These are phyloP conservation scores for Epicoccum sorghinum DNA, from an alignment of 2,329 filamentous ascomycete genomes.

Conservation along the genomic window DNA sequence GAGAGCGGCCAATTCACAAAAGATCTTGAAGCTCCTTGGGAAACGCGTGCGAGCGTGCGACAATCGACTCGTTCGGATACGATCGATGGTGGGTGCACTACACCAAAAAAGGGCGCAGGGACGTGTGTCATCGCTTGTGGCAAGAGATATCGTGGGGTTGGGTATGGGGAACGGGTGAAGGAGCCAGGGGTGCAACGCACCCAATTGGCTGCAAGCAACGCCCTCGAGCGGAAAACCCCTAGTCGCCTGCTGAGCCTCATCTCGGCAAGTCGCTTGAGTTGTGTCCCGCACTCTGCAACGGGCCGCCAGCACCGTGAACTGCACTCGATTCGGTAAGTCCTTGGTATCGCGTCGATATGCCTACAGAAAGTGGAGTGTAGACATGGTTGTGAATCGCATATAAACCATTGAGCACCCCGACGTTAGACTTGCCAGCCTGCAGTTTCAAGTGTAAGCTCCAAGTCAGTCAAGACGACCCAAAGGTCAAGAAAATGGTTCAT, in stretches of 20 bases:
- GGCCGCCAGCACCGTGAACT: conserved; percentile 13
- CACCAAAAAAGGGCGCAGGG: neutral
- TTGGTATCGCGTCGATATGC: neutral
- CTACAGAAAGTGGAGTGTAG: conserved; percentile 1
- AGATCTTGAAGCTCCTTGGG: neutral
- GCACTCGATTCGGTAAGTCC: conserved; percentile 6
- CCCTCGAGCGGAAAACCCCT: neutral
- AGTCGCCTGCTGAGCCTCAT: conserved; percentile 4
- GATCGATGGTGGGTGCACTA: neutral
- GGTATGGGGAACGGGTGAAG: neutral
- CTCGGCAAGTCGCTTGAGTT: conserved; percentile 2
- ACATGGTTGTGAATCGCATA: neutral
- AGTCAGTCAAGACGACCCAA: neutral
- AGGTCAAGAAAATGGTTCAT: conserved; percentile 29
- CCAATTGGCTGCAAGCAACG: neutral
- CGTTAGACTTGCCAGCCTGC: neutral
- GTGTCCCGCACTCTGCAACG: conserved; percentile 9
- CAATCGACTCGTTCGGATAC: neutral
- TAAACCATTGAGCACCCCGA: neutral
- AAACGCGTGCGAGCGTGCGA: neutral
- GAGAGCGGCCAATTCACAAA: neutral
- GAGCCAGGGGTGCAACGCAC: neutral
- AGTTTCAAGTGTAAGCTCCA: conserved; percentile 1
- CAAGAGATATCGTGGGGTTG: neutral
- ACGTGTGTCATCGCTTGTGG: neutral